Base-by-base conservation (phyloP, 192 early-diverging fungal species). In the Anaeromyces robustus region DNA sequence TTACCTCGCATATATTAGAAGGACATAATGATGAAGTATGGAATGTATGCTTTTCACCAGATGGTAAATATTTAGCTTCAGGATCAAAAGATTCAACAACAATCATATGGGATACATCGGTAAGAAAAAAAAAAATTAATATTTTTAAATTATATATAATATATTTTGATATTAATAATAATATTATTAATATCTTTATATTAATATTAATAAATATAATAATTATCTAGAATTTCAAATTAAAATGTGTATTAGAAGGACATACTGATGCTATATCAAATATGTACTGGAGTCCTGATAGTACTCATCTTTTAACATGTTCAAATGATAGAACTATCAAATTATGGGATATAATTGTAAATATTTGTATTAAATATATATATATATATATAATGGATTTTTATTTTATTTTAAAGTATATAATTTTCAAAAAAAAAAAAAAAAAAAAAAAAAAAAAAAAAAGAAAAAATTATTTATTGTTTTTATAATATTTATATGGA, bases 221-320 rank as follows among this genome's bases (percentile, higher is more conserved):
- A n/a, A n/a, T n/a, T n/a, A n/a, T n/a, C n/a, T 85, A 89, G 78
- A 94, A 83, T 86, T 29, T 83, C 79, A 26, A 30, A 77, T 26
- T 34, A 31, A 29, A 80, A 34, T 41, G 12, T 78, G 29, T 4
- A n/a, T 22, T 91, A 11, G 81, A 80, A 29, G 95, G 94, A 22
- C 95, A 96, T 84, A 80, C 84, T 11, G 87, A 88, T 68, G 91
- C 91, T 78, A 91, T 95, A 11, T 90, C 96, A 14, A 96, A 92
- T 83, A 88, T 96, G 79, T 91, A 94, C 6, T 99, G 96, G 95
- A 96, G 94, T 82, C 96, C 97, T 2, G 91, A 98, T 83, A 90
- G 92, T 85, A 85, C 86, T 29, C 85, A 86, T 29, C 83, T 99
- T 28, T 85, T 97, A 29, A 93, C 94, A 2, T 92, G 90, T 78